These are phyloP conservation scores for Amylocarpus encephaloides DNA, from an alignment of 2,329 filamentous ascomycete genomes.

Conservation along the genomic window DNA sequence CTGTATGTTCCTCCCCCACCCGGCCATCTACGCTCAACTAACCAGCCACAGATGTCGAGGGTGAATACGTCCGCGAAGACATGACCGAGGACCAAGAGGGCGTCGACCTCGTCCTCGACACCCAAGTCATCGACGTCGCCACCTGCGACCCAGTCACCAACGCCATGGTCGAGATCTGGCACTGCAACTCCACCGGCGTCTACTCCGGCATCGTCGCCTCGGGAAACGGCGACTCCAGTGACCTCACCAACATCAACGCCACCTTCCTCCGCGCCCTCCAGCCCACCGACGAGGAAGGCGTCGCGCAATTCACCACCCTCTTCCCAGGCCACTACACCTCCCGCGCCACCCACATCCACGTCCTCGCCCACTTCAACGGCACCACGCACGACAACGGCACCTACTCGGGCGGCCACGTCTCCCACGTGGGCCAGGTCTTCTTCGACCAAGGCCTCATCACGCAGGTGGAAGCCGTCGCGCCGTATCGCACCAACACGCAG, in stretches of 20 bases:
- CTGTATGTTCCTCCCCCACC: slow-evolving; percentile 10
- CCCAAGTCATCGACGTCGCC: slow-evolving; percentile 48
- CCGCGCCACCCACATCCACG: slow-evolving; percentile 43
- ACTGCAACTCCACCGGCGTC: slow-evolving; percentile 35
- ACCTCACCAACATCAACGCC: slow-evolving; percentile 34
- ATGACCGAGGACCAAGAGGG: slow-evolving; percentile 35
- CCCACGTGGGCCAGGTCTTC: slow-evolving; percentile 59
- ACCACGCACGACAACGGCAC: slow-evolving; percentile 38
- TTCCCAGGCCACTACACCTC: slow-evolving; percentile 42
- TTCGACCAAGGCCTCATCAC: slow-evolving; percentile 53
- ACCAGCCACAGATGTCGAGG: slow-evolving; percentile 37
- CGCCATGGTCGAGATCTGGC: slow-evolving; percentile 31
- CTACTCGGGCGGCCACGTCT: slow-evolving; percentile 43
- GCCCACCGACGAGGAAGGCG: slow-evolving; percentile 36
- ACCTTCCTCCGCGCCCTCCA: slow-evolving; percentile 39
- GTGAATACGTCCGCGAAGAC: slow-evolving; percentile 44
- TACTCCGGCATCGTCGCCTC: slow-evolving; percentile 37
- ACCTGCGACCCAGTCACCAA: slow-evolving; percentile 46
- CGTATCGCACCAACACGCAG: slow-evolving; percentile 43
- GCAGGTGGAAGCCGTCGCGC: slow-evolving; percentile 41
- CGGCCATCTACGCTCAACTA: not conserved
- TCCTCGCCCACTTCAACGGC: slow-evolving; percentile 39
- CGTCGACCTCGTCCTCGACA: slow-evolving; percentile 38
- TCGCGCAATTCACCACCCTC: slow-evolving; percentile 37
- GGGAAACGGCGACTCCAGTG: slow-evolving; percentile 39